Conservation (phyloP, 2,329 filamentous ascomycete genomes). For the Hortaea sp. region DNA sequence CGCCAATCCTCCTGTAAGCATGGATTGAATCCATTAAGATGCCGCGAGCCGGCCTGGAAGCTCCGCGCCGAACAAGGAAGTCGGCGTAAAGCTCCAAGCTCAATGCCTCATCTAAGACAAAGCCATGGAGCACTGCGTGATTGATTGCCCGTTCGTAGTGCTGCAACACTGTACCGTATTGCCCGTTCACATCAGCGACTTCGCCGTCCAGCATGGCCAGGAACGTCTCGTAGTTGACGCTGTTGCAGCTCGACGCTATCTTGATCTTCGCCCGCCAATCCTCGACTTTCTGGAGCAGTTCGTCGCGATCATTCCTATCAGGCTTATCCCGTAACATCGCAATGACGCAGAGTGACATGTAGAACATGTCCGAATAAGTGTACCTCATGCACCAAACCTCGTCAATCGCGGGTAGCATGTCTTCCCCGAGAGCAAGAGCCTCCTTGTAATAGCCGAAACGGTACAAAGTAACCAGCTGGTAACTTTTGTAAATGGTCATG, state of each 20-base stretch:
- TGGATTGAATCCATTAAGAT: conserved; percentile 57
- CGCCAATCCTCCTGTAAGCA: conserved; percentile 59
- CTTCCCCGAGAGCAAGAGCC: conserved; percentile 33
- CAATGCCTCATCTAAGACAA: conserved; percentile 61
- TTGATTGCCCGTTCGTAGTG: conserved; percentile 63
- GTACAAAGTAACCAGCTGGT: conserved; percentile 31
- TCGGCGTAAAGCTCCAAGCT: conserved; percentile 66
- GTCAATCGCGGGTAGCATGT: conserved; percentile 30
- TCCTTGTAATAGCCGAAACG: conserved; percentile 35
- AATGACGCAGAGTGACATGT: conserved; percentile 33
- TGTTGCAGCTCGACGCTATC: conserved; percentile 52
- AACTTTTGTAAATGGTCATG: conserved; percentile 57
- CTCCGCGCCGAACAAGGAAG: conserved; percentile 55
- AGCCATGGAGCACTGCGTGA: conserved; percentile 57
- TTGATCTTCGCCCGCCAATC: conserved; percentile 51
- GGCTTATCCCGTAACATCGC: conserved; percentile 29
- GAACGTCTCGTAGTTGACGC: conserved; percentile 64
- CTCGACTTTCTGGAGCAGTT: conserved; percentile 45
- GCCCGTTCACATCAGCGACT: conserved; percentile 44
- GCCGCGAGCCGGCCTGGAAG: conserved; percentile 58
- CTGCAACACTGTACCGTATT: conserved; percentile 44
- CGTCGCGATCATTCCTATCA: conserved; percentile 29
- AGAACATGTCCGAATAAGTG: conserved; percentile 33
- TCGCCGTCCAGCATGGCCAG: conserved; percentile 59
- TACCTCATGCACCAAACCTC: conserved; percentile 36